Evolutionary conservation across 2,329 filamentous ascomycete genomes (phyloP).

Genomic region (Ophiostoma piceae): DNA sequence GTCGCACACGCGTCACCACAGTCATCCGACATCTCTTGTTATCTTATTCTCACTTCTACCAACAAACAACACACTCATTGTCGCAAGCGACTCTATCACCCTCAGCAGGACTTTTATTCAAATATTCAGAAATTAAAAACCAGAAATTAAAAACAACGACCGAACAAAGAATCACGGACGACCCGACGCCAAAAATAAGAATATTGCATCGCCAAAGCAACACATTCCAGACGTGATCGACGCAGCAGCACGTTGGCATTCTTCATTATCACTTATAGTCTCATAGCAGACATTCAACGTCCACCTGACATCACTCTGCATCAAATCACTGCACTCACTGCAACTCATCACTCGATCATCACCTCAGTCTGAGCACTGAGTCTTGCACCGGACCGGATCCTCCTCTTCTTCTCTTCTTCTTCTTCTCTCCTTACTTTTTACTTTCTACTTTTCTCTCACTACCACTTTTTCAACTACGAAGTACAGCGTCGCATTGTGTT

Average conservation of each 20-base stretch:
- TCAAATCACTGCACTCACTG: background rate
- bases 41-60: background rate
- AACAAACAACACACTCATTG: constrained; percentile 16
- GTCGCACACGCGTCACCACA: constrained; percentile 18
- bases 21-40: background rate
- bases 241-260: background rate
- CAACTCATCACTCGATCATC: background rate
- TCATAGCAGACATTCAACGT: background rate
- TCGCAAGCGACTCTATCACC: constrained; percentile 23
- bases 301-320: constrained; percentile 1
- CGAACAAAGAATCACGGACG: no score
- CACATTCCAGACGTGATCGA: constrained; percentile 8
- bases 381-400: constrained; percentile 17
- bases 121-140: background rate
- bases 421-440: background rate
- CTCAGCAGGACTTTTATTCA: constrained; percentile 16
- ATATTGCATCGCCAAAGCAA: constrained; percentile 13
- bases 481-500: constrained; percentile 8
- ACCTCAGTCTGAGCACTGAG: background rate
- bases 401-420: background rate
- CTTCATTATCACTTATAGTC: background rate
- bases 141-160: background rate
- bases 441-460: background rate
- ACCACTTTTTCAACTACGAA: background rate
- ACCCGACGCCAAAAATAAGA: background rate